phyloP scores from a whole-genome alignment of 2,329 filamentous ascomycete species.

The Cryphonectria radicalis region DNA sequence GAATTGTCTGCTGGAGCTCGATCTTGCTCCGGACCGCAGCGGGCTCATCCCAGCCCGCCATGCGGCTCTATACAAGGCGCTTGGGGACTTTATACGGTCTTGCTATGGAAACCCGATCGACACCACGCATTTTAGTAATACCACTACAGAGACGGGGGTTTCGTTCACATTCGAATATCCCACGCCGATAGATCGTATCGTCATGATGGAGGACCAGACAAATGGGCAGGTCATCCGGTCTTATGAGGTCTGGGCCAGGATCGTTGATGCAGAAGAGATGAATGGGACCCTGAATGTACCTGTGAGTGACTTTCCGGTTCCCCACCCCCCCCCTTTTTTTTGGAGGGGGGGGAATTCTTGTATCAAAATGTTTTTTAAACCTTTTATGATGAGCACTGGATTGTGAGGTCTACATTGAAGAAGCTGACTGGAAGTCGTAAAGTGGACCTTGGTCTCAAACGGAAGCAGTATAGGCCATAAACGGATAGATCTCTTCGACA shows the following conservation, averaged over 20 bases:
- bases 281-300: constrained; percentile 28
- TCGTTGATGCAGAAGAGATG: constrained; percentile 23
- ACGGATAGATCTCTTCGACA: constrained; percentile 34
- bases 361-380: too few relatives aligned
- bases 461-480: constrained; percentile 36
- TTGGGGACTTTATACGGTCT: constrained; percentile 33
- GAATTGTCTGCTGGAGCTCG: constrained; percentile 35
- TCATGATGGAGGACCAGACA: constrained; percentile 36
- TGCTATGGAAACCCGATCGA: constrained; percentile 20
- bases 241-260: constrained; percentile 33
- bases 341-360: too few relatives aligned
- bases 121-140: constrained; percentile 2
- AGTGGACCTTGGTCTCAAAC: constrained; percentile 33
- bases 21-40: constrained; percentile 34
- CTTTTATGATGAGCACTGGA: too few relatives aligned
- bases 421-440: not conserved
- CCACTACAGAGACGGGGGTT: not conserved
- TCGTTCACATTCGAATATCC: constrained; percentile 28
- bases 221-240: constrained; percentile 35
- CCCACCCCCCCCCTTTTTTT: not conserved
- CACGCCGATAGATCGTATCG: constrained; percentile 33
- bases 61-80: constrained; percentile 33
- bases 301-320: not conserved
- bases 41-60: constrained; percentile 34
- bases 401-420: too few relatives aligned